Base-by-base conservation (phyloP, 148 eudicot genomes). In the Arbutus unedo region DNA sequence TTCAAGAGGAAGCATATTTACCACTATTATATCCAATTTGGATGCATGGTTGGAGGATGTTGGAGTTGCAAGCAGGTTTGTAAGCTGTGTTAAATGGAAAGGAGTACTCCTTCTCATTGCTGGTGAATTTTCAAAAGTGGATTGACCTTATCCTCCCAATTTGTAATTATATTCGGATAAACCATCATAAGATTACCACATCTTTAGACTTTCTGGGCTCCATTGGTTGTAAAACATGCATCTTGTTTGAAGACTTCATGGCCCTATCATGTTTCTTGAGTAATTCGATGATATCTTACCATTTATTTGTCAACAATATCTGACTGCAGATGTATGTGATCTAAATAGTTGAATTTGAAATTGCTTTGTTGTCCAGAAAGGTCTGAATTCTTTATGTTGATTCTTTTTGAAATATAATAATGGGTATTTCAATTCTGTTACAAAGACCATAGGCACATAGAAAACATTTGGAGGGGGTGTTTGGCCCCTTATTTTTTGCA, bases 111-210 rank as follows among this genome's bases (percentile, higher is more conserved):
- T 54, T 76, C 51, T 59, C 73, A 49, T 50, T 3, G 84, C 31
- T 47, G 59, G 55, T 47, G 64, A 60, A 48, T 50, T 77, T 77
- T 79, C 82, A 73, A 79, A 49, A 84, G 38, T 84, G 82, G 82
- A 59, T 79, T 73, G 82, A 84, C 78, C 76, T 10, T 79, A 41
- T 11, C 49, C 59, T 72, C 48, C 45, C 25, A 14, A n/a, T 14
- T 71, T 71, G 78, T 8, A 79, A 79, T 55, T 38, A 80, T 31
- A 45, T 84, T 38, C 18, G 71, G 7, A 59, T 56, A 59, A 31
- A 59, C 48, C 81, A 57, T 79, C 47, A 45, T 77, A 68, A 77
- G 60, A 6, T 57, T 14, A 74, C 18, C 7, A 31, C 62, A 53
- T 68, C 43, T 77, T 67, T 83, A 41, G 85, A 76, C 79, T 82